Evolutionary conservation across 805 yeast genomes (phyloP).

Genomic region (Kodamaea lidongshanica): DNA sequence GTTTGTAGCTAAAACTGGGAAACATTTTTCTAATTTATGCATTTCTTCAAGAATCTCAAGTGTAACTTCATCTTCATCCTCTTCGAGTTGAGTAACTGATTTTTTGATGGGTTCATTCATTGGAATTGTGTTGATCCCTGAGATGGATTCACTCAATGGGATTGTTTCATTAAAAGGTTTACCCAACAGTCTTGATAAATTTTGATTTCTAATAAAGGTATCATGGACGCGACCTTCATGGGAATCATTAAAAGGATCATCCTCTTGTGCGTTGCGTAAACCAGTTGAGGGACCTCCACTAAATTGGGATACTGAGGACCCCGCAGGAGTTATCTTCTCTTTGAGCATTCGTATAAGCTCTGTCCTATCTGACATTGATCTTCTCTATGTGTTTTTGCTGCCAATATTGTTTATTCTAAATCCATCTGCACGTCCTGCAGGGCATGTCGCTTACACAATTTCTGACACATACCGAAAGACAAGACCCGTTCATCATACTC

Average conservation of each 20-base stretch:
- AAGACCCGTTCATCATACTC: too few species aligned
- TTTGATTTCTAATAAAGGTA: conserved; percentile 14
- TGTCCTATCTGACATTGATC: conserved; percentile 4
- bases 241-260: conserved; percentile 27
- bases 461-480: too few species aligned
- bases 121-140: conserved; percentile 2
- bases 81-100: conserved; percentile 6
- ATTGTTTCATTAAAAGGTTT: conserved; percentile 5
- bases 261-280: conserved; percentile 15
- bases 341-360: conserved; percentile 17
- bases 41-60: conserved; percentile 53
- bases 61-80: conserved; percentile 44
- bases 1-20: conserved; percentile 45
- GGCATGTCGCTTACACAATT: too few species aligned
- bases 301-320: conserved; percentile 1
- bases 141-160: not conserved
- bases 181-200: conserved; percentile 11
- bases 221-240: conserved; percentile 5
- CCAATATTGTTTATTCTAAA: too few species aligned
- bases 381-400: too few species aligned
- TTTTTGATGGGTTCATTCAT: not conserved
- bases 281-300: conserved; percentile 8
- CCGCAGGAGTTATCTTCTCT: conserved; percentile 20
- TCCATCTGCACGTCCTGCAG: too few species aligned
- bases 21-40: conserved; percentile 45